Percentiles rank a stretch among this genome's conserved stretches.
Conservation (phyloP, 2,329 filamentous ascomycete genomes). For the Fusarium sarcochroum region DNA sequence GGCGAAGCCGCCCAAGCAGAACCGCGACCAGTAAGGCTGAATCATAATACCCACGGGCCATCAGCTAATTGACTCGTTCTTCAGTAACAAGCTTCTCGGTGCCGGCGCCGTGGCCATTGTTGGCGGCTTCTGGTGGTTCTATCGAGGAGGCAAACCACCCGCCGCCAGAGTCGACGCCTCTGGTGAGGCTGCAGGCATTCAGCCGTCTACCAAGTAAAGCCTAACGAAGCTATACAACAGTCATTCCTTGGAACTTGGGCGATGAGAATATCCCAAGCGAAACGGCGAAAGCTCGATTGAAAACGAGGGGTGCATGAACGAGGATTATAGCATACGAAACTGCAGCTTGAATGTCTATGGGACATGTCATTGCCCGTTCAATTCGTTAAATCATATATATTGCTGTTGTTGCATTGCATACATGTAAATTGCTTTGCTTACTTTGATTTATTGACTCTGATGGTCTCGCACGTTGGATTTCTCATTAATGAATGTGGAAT, state of each 20-base stretch:
- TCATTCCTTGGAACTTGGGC: background rate
- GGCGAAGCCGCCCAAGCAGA: conserved; percentile 32
- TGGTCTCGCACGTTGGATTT: too few relatives aligned
- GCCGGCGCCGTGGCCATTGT: conserved; percentile 28
- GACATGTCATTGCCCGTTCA: background rate
- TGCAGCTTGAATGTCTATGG: background rate
- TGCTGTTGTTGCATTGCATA: background rate
- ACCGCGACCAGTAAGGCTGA: conserved; percentile 26
- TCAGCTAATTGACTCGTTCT: background rate
- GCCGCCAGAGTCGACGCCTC: conserved; percentile 13
- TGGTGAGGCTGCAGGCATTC: conserved; percentile 20
- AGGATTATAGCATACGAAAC: conserved; percentile 2
- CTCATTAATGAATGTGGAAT: background rate
- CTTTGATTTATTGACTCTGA: too few relatives aligned
- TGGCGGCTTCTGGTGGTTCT: conserved; percentile 38
- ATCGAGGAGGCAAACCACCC: conserved; percentile 34
- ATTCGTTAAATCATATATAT: background rate
- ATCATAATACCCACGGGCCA: rapidly evolving
- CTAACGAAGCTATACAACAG: background rate
- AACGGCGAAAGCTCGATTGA: background rate
- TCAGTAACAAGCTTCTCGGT: conserved; percentile 38
- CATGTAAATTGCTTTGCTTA: background rate
- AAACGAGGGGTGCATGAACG: background rate
- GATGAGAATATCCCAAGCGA: too few relatives aligned
- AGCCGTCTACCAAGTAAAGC: conserved; percentile 30